Percentiles rank a stretch among this genome's conserved stretches.
Evolutionary conservation across 495 filamentous ascomycete species (phyloP).

Genomic region (Tuber indicum): DNA sequence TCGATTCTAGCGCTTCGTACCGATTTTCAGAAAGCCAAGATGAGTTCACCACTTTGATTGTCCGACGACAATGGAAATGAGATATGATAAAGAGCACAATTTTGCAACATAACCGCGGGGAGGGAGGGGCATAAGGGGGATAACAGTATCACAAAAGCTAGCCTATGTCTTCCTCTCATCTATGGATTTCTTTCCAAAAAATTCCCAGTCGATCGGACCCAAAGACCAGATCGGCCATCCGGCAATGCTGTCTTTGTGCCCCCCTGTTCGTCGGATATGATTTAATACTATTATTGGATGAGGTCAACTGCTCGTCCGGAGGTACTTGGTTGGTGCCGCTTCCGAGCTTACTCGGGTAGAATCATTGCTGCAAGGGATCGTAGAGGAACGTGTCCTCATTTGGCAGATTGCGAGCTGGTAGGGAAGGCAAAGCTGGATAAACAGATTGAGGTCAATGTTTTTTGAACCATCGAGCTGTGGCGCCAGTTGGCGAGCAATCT

Average conservation of each 20-base stretch:
- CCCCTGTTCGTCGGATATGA: neutral
- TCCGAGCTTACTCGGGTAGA: neutral
- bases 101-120: neutral
- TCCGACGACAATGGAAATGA: neutral
- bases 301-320: neutral
- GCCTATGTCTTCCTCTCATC: neutral
- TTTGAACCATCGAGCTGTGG: neutral
- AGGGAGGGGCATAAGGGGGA: neutral
- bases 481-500: neutral
- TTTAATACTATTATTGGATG: neutral
- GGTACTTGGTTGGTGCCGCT: neutral
- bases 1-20: slow-evolving; percentile 3
- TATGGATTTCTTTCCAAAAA: neutral
- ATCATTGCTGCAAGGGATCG: slow-evolving; percentile 1
- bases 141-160: neutral
- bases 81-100: neutral
- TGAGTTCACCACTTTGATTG: slow-evolving; percentile 1
- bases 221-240: slow-evolving; percentile 3
- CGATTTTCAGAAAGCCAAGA: neutral
- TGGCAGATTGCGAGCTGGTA: neutral
- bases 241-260: neutral
- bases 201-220: neutral
- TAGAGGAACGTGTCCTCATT: neutral
- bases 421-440: neutral
- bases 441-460: neutral